phyloP scores from a whole-genome alignment of 176 grass and related monocot genomes.

The Areca catechu region DNA sequence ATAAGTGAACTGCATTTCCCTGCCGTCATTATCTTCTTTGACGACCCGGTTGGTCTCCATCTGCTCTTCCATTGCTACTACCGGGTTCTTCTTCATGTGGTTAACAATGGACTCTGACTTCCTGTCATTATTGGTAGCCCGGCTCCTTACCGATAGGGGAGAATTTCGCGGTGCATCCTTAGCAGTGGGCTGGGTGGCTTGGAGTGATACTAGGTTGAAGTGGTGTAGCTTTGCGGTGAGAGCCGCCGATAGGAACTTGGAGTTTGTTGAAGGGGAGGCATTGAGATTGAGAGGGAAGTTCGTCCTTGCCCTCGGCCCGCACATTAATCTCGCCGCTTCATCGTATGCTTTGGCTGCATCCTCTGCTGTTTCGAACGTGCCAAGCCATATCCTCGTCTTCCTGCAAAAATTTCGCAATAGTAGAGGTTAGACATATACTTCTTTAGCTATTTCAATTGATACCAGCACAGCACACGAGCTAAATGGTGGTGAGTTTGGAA shows the following conservation, averaged over 20 bases:
- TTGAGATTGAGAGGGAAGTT: constrained; percentile 48
- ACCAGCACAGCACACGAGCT: too few species aligned
- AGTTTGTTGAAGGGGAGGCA: background rate
- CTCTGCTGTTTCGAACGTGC: constrained; percentile 93
- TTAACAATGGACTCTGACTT: too few species aligned
- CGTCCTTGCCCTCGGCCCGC: constrained; percentile 63
- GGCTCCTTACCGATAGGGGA: background rate
- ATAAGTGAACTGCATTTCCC: constrained; percentile 34
- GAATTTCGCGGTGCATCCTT: background rate
- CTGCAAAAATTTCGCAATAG: constrained; percentile 18
- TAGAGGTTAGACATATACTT: background rate
- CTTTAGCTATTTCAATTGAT: too few species aligned
- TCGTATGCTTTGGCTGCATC: constrained; percentile 95
- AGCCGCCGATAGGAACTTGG: constrained; percentile 53
- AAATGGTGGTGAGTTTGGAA: too few species aligned
- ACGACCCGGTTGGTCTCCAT: too few species aligned
- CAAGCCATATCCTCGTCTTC: constrained; percentile 98
- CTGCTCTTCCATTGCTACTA: too few species aligned
- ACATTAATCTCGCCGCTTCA: constrained; percentile 92
- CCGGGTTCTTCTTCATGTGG: too few species aligned
- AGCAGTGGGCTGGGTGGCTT: constrained; percentile 20
- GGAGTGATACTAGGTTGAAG: constrained; percentile 59
- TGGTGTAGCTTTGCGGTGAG: constrained; percentile 82
- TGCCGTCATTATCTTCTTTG: background rate
- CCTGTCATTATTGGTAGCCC: too few species aligned